Base-by-base conservation (phyloP, 257 asterid genomes). In the Solanum verrucosum region DNA sequence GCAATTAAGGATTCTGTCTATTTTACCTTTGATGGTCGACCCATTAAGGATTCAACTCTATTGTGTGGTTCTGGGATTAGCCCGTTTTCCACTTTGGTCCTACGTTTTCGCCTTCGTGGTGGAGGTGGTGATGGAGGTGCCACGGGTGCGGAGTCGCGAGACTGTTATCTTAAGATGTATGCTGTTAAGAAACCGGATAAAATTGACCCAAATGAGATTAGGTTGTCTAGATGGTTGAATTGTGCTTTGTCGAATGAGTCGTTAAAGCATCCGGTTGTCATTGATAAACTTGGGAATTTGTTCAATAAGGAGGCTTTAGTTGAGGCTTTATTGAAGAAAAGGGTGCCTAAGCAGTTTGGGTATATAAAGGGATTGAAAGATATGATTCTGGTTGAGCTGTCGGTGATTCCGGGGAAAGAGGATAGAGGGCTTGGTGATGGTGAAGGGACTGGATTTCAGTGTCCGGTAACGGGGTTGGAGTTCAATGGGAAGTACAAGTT, bases 101-200 rank as follows among this genome's bases (percentile, higher is more conserved):
- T 94, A 65, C 93, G 93, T 88, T 86, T 90, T 87, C 96, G 98
- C 21, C 85, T 92, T 46, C 87, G 52, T 7, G 98, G 98, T 25
- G 99, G 99, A 12, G 98, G 99, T 1, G 99, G 99, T 10, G 99
- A 97, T 91, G 99, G 99, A 10, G 98, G 99, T 33, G 94, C 98
- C 90, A 97, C 99, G 4, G 95, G 99, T 59, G 99, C 99, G 0
- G 99, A 97, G 92, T 97, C 99, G 5, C 90, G 99, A 14, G 99
- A 96, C 91, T 97, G 98, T 78, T 97, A 92, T 88, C 84, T 97
- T 46, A 96, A 96, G 83, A 97, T 97, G 99, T 95, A 97, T 89
- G 98, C 98, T 4, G 90, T 25, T 14, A 96, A 95, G 89, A 95
- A 94, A 88, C 99, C 98, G 20, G 99, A 96, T 65, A 97, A 94